Evolutionary conservation across 148 eudicot genomes (phyloP).

Genomic region (Selenicereus undatus): DNA sequence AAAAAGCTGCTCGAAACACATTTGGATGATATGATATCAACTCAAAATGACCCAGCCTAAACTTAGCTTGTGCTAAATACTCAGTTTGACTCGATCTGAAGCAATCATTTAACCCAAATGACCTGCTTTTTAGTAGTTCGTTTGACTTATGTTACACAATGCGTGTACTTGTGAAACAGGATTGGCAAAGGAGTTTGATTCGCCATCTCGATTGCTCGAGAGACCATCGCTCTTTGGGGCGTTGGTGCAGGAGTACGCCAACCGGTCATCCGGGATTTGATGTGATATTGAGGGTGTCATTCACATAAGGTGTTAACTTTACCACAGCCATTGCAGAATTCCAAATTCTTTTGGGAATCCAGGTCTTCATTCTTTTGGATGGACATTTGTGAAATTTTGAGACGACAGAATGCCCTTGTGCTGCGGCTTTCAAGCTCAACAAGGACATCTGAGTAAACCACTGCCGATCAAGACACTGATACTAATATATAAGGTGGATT

Average conservation of each 20-base stretch:
- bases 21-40: too few species aligned
- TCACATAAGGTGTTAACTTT: not conserved
- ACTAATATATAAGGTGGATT: too few species aligned
- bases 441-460: not conserved
- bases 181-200: slow-evolving; percentile 74
- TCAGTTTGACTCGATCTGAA: not conserved
- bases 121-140: not conserved
- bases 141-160: not conserved
- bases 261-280: slow-evolving; percentile 55
- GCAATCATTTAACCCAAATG: not conserved
- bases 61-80: too few species aligned
- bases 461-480: too few species aligned
- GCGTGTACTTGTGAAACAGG: slow-evolving; percentile 37
- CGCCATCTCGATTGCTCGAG: slow-evolving; percentile 68
- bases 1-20: too few species aligned
- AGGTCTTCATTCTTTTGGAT: not conserved
- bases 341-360: not conserved
- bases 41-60: too few species aligned
- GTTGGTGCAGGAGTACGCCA: slow-evolving; percentile 88
- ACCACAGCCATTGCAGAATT: not conserved
- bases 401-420: not conserved
- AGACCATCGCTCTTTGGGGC: slow-evolving; percentile 79
- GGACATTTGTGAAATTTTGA: not conserved
- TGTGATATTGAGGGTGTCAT: not conserved
- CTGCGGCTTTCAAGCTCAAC: not conserved